phyloP scores from a whole-genome alignment of 2,329 filamentous ascomycete genomes.

The Xylaria sp. region DNA sequence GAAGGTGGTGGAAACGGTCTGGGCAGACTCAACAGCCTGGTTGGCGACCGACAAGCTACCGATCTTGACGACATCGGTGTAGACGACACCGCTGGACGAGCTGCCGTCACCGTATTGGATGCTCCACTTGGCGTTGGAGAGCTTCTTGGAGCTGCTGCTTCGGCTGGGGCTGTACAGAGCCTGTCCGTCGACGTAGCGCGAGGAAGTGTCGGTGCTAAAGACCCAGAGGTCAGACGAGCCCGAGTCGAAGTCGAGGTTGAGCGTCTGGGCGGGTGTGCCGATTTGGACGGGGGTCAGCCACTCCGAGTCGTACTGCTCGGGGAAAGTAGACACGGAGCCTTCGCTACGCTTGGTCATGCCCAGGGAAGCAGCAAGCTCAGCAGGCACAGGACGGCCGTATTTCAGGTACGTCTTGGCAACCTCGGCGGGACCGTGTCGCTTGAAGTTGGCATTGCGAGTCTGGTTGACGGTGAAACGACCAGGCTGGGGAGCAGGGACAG shows the following conservation, averaged over 20 bases:
- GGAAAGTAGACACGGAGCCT: conserved; percentile 29
- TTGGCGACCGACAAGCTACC: conserved; percentile 31
- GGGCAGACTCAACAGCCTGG: conserved; percentile 44
- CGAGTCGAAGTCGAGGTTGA: conserved; percentile 45
- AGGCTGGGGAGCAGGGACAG: conserved; percentile 32
- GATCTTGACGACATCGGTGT: conserved; percentile 42
- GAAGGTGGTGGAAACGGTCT: conserved; percentile 40
- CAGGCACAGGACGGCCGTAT: conserved; percentile 36
- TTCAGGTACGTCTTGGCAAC: conserved; percentile 42
- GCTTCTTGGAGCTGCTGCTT: conserved; percentile 37
- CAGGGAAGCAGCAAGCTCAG: conserved; percentile 31
- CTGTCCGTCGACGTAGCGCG: conserved; percentile 37
- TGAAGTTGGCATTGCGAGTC: conserved; percentile 38
- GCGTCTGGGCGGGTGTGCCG: conserved; percentile 42
- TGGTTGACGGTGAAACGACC: conserved; percentile 37
- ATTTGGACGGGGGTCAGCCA: conserved; percentile 43
- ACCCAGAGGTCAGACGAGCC: conserved; percentile 47
- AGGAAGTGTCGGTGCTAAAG: conserved; percentile 38
- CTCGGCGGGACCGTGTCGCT: conserved; percentile 32
- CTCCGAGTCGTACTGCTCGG: conserved; percentile 37
- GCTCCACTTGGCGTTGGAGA: conserved; percentile 36
- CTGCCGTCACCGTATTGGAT: conserved; percentile 43
- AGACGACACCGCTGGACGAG: conserved; percentile 46
- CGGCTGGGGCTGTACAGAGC: conserved; percentile 39
- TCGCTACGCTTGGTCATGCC: conserved; percentile 32